Evolutionary conservation across 1,139 yeast species (phyloP), one percentile per base, ranked within the genome.

Genomic region (Magnusiomyces suaveolens): DNA sequence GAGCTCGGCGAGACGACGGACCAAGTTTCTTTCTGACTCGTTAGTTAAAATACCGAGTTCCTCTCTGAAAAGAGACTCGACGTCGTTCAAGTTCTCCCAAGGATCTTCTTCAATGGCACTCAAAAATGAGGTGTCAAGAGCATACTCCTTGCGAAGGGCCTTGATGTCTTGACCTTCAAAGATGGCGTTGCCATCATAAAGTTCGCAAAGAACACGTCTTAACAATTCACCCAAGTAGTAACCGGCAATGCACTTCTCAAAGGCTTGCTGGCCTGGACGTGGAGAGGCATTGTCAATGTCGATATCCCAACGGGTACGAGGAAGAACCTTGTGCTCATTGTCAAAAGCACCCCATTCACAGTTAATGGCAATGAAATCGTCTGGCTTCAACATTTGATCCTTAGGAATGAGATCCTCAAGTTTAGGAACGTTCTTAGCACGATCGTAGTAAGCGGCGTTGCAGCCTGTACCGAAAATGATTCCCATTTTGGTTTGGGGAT

Each of bases 281-380:
- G 97, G 97, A 50, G 95, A 85, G 66, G 86, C 84, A 48, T 74
- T 75, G 71, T 92, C 98, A 61, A 92, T 83, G 62, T 74, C 76
- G 56, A 83, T 68, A 71, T 92, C 98, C 70, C 83, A 90, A 68
- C 83, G 83, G 60, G 96, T 90, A 75, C 97, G 81, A 69, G 97
- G 98, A 64, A 92, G 79, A 16, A 71, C 61, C 43, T 59, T 60
- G 67, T 85, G 95, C 71, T 88, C 96, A 68, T 88, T 90, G 72
- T 92, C 97, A 68, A 92, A 92, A 6, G 97, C 92, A 66, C 97
- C 97, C 74, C 92, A 92, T 75, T 92, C 98, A 77, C 97, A 90
- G 77, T 92, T 92, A 72, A 92, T 90, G 54, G 96, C 97, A 95
- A 92, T 90, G 60, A 83, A 82, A 38, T 87, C 78, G 48, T 79